Percentiles rank a stretch among this genome's conserved stretches.
These are phyloP conservation scores for Lactifluus subvellereus DNA, from an alignment of 768 basidiomycete genomes.

Conservation along the genomic window DNA sequence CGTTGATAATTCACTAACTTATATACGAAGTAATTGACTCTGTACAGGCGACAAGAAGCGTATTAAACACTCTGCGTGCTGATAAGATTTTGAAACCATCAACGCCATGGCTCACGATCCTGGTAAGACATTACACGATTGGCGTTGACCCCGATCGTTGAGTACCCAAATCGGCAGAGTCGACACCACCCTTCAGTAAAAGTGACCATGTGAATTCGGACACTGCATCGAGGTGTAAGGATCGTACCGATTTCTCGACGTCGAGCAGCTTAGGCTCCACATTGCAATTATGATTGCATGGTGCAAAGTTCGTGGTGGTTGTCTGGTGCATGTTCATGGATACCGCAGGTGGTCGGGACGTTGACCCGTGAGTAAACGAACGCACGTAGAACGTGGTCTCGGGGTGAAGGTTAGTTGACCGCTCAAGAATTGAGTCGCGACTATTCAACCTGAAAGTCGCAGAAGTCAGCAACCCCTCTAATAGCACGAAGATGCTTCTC, in stretches of 20 bases:
- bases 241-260: background rate
- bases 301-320: background rate
- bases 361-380: background rate
- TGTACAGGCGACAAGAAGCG: background rate
- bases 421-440: background rate
- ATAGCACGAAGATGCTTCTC: conserved; percentile 21
- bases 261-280: background rate
- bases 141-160: background rate
- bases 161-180: background rate
- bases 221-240: background rate
- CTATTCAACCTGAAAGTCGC: conserved; percentile 10
- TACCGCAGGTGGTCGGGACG: background rate
- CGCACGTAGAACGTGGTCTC: background rate
- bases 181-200: background rate
- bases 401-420: background rate
- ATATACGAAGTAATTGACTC: background rate
- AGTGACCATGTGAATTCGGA: background rate
- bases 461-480: background rate
- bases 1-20: background rate
- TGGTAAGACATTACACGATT: background rate
- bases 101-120: background rate
- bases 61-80: background rate
- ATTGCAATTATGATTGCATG: background rate
- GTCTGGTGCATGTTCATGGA: background rate
- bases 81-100: background rate